A percentile compares a stretch with the other conserved stretches of the same genome.
phyloP scores from a whole-genome alignment of 805 yeast genomes.

The Blastobotrys terrestris region DNA sequence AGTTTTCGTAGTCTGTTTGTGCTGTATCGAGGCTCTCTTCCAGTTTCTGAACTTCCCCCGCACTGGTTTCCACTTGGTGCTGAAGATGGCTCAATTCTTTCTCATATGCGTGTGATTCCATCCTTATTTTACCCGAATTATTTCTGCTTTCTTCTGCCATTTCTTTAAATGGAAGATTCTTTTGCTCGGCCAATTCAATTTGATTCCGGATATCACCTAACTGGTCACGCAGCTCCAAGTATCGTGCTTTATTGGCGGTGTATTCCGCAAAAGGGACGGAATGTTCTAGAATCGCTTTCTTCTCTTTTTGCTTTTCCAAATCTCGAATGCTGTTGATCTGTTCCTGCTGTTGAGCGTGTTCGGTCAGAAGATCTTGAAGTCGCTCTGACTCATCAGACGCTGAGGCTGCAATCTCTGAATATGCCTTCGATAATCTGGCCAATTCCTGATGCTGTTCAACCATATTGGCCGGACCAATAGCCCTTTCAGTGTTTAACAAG shows the following conservation, averaged over 20 bases:
- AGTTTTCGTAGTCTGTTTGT: not conserved
- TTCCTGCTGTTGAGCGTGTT: constrained; percentile 26
- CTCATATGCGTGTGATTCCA: constrained; percentile 2
- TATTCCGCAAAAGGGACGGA: not conserved
- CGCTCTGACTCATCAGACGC: not conserved
- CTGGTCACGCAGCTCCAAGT: constrained; percentile 12
- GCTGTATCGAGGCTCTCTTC: constrained; percentile 25
- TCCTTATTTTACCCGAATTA: not conserved
- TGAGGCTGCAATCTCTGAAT: constrained; percentile 34
- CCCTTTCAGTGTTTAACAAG: constrained; percentile 70
- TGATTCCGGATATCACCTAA: not conserved
- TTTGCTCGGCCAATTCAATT: not conserved
- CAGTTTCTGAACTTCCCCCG: constrained; percentile 5
- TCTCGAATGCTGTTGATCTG: constrained; percentile 18
- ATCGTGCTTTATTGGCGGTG: constrained; percentile 4
- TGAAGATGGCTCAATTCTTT: not conserved
- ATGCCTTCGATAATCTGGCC: constrained; percentile 41
- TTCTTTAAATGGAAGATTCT: not conserved
- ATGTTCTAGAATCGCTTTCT: not conserved
- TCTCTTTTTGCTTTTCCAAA: not conserved
- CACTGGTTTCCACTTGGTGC: not conserved
- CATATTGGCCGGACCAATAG: constrained; percentile 60
- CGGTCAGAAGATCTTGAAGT: constrained; percentile 8
- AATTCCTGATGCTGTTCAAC: constrained; percentile 51
- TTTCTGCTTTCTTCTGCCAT: constrained; percentile 3